Evolutionary conservation across 2,329 filamentous ascomycete species (phyloP).

Genomic region (Aspergillus sp.): DNA sequence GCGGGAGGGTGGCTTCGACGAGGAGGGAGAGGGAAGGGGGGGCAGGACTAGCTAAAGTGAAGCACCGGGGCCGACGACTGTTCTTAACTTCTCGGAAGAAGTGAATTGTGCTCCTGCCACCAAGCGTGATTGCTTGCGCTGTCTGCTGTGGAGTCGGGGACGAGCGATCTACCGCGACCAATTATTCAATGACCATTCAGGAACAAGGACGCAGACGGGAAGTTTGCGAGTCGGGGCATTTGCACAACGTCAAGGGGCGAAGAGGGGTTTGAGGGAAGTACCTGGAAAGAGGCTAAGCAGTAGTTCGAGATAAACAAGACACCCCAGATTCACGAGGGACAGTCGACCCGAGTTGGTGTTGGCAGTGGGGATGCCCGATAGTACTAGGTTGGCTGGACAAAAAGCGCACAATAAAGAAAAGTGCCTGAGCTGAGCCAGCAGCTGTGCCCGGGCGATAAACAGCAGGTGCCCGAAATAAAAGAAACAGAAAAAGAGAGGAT

Average conservation of each 20-base stretch:
- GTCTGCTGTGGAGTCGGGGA: slow-evolving; percentile 25
- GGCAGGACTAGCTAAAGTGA: slow-evolving; percentile 7
- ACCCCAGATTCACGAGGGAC: slow-evolving; percentile 11
- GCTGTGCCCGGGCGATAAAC: slow-evolving; percentile 7
- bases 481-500: background rate
- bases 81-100: slow-evolving; percentile 13
- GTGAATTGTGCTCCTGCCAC: slow-evolving; percentile 8
- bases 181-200: slow-evolving; percentile 24
- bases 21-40: slow-evolving; percentile 1
- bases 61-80: slow-evolving; percentile 8
- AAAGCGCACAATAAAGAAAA: background rate
- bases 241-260: slow-evolving; percentile 18
- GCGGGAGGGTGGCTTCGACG: background rate
- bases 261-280: slow-evolving; percentile 9
- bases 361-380: slow-evolving; percentile 3
- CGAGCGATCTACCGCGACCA: slow-evolving; percentile 26
- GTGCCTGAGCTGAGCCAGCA: slow-evolving; percentile 20
- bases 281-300: slow-evolving; percentile 8
- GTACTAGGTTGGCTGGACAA: slow-evolving; percentile 5
- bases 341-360: slow-evolving; percentile 1
- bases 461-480: background rate
- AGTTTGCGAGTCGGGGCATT: slow-evolving; percentile 13
- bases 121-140: slow-evolving; percentile 22
- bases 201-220: slow-evolving; percentile 13
- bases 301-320: slow-evolving; percentile 8